Evolutionary conservation across 1,139 yeast genomes (phyloP).

Genomic region (Spencermartinsiella ligniputridi): DNA sequence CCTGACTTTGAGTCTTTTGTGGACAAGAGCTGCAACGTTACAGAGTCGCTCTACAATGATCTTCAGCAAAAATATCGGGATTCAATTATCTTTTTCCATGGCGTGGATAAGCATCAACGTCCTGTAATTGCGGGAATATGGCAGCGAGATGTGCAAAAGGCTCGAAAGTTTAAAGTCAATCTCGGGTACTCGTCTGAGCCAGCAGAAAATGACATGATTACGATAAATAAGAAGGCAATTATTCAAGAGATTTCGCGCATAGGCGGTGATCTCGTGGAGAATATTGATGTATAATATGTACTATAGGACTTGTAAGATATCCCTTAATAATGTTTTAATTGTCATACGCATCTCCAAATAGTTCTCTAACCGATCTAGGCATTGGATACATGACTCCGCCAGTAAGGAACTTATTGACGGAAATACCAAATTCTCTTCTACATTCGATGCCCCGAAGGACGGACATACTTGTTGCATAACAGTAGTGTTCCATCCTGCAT

Average conservation of each 20-base stretch:
- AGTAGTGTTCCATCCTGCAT: slow-evolving; percentile 28
- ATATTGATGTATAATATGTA: slow-evolving; percentile 17
- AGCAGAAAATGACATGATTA: slow-evolving; percentile 42
- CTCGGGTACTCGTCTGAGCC: slow-evolving; percentile 75
- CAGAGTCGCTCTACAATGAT: slow-evolving; percentile 30
- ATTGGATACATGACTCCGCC: slow-evolving; percentile 28
- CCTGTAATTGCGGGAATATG: slow-evolving; percentile 71
- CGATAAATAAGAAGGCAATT: slow-evolving; percentile 69
- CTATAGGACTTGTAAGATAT: background rate
- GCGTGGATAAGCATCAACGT: slow-evolving; percentile 22
- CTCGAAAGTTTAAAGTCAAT: slow-evolving; percentile 68
- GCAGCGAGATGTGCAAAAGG: slow-evolving; percentile 55
- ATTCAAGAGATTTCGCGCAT: slow-evolving; percentile 65
- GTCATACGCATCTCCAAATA: slow-evolving; percentile 11
- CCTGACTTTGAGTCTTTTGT: slow-evolving; percentile 14
- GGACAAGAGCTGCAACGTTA: slow-evolving; percentile 24
- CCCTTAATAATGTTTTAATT: background rate
- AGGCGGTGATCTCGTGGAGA: slow-evolving; percentile 58
- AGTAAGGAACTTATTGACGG: slow-evolving; percentile 10
- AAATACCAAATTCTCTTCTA: slow-evolving; percentile 12
- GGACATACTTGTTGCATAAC: slow-evolving; percentile 30
- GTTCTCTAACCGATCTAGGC: slow-evolving; percentile 24
- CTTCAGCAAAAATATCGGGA: slow-evolving; percentile 37
- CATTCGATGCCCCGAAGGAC: slow-evolving; percentile 25
- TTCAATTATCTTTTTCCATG: slow-evolving; percentile 55